Evolutionary conservation across 2,329 filamentous ascomycete genomes (phyloP).

Genomic region (Nemania serpens): DNA sequence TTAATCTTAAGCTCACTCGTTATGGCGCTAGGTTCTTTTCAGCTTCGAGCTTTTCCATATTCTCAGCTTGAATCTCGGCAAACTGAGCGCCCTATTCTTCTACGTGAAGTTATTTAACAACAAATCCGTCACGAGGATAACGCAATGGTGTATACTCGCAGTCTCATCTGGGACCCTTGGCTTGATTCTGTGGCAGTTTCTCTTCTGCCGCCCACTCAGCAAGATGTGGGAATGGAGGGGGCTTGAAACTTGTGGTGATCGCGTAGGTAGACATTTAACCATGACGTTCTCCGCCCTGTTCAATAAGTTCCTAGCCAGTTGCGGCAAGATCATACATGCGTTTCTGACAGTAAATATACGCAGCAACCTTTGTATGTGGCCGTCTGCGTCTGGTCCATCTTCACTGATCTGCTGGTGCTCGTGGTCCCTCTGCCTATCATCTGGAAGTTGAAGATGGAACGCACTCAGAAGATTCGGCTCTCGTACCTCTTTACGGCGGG

Average conservation of each 20-base stretch:
- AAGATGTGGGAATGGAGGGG: conserved; percentile 31
- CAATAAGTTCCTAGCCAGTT: background rate
- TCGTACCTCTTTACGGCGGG: conserved; percentile 29
- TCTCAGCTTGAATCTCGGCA: conserved; percentile 28
- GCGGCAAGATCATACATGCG: background rate
- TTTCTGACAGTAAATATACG: conserved; percentile 4
- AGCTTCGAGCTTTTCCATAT: conserved; percentile 31
- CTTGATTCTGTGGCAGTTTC: conserved; percentile 31
- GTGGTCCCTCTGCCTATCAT: conserved; percentile 27
- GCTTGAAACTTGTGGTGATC: conserved; percentile 30
- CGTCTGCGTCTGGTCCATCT: conserved; percentile 30
- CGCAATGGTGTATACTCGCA: conserved; percentile 22
- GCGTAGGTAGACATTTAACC: conserved; percentile 21
- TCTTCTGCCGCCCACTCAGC: conserved; percentile 29
- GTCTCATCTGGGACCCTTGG: conserved; percentile 19
- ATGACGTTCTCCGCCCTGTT: background rate
- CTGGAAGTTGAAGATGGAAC: conserved; percentile 30
- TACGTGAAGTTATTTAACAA: conserved; percentile 28
- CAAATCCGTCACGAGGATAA: conserved; percentile 18
- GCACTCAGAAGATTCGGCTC: conserved; percentile 27
- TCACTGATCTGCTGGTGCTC: conserved; percentile 28
- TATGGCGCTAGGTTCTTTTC: conserved; percentile 25
- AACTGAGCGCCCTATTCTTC: conserved; percentile 31
- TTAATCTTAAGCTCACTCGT: background rate
- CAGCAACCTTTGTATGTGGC: conserved; percentile 27